A percentile compares a stretch with the other conserved stretches of the same genome.
Conservation (phyloP, 352 stramenopile genomes). For the Poterioochromonas sp. region DNA sequence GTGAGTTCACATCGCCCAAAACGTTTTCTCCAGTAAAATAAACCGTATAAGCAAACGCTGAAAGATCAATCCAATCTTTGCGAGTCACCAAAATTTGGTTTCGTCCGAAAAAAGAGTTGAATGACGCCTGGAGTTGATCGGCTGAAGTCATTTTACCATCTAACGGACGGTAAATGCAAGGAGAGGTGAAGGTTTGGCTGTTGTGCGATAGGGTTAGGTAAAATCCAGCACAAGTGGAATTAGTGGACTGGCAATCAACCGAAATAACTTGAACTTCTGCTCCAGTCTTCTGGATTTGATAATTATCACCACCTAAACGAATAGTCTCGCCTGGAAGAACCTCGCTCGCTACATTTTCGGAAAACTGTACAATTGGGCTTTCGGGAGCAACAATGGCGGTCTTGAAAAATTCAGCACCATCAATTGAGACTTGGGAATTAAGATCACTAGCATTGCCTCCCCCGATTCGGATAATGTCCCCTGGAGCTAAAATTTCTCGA, state of each 20-base stretch:
- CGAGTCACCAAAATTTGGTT: conserved; percentile 45
- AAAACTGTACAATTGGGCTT: conserved; percentile 6
- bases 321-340: conserved; percentile 59
- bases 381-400: background rate
- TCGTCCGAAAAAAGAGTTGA: conserved; percentile 38
- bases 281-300: conserved; percentile 70
- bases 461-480: conserved; percentile 57
- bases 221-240: conserved; percentile 37
- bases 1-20: conserved; percentile 65
- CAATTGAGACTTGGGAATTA: conserved; percentile 10
- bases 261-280: conserved; percentile 67
- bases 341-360: background rate
- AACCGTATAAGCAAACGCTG: conserved; percentile 73
- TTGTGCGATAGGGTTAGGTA: conserved; percentile 42
- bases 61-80: conserved; percentile 43
- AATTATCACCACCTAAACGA: conserved; percentile 71
- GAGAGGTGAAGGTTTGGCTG: conserved; percentile 42
- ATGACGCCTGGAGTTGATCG: conserved; percentile 39
- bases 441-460: conserved; percentile 45
- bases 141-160: conserved; percentile 32
- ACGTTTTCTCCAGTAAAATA: conserved; percentile 77
- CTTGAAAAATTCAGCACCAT: conserved; percentile 12
- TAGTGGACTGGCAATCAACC: conserved; percentile 38
- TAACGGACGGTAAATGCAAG: conserved; percentile 22
- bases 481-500: conserved; percentile 50